A percentile compares a stretch with the other conserved stretches of the same genome.
Conservation (phyloP, 1,139 yeast species). For the Debaryomyces fabryi region DNA sequence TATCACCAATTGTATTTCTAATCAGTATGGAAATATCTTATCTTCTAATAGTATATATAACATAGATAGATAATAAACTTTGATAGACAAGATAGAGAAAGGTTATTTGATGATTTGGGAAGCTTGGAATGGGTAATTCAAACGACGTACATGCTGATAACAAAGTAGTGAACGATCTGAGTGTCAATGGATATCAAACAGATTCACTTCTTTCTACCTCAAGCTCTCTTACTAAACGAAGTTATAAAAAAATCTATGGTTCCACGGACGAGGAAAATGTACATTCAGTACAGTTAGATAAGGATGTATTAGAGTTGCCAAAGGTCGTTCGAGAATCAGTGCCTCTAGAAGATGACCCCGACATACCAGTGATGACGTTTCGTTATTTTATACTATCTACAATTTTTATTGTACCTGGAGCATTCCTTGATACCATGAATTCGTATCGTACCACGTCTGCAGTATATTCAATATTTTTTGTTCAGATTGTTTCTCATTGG, state of each 20-base stretch:
- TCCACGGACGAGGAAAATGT: slow-evolving; percentile 7
- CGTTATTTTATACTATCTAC: slow-evolving; percentile 41
- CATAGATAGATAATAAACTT: not conserved
- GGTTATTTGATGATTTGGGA: not conserved
- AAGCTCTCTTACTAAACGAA: not conserved
- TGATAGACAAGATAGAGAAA: not conserved
- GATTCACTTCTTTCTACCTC: not conserved
- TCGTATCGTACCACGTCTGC: slow-evolving; percentile 51
- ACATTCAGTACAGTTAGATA: not conserved
- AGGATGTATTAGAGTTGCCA: slow-evolving; percentile 27
- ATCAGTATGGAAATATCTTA: not conserved
- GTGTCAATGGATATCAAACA: not conserved
- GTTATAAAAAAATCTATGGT: not conserved
- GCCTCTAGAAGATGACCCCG: slow-evolving; percentile 39
- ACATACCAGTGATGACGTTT: slow-evolving; percentile 42
- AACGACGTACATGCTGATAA: not conserved
- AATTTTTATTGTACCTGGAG: slow-evolving; percentile 49
- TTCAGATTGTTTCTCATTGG: slow-evolving; percentile 47
- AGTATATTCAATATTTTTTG: slow-evolving; percentile 48
- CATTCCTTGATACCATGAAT: slow-evolving; percentile 51
- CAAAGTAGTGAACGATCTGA: not conserved
- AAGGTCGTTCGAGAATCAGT: slow-evolving; percentile 35
- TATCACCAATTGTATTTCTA: not conserved
- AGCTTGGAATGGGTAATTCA: not conserved
- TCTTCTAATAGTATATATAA: not conserved